phyloP scores from a whole-genome alignment of 441 rosid species.

The Syzygium syzygioides region DNA sequence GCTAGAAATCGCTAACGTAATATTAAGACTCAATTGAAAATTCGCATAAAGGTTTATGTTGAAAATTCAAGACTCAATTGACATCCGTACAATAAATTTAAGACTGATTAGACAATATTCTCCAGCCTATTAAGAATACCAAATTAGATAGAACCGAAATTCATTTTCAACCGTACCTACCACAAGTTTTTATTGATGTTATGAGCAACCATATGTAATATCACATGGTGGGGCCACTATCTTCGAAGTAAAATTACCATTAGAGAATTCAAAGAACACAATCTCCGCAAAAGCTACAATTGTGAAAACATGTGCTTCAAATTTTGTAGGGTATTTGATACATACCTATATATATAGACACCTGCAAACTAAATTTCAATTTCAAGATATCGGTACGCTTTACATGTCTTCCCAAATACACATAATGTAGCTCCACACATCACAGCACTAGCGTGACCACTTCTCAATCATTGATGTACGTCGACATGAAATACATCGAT shows the following conservation, averaged over 20 bases:
- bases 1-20: rapidly evolving
- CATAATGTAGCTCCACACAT: background rate
- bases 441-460: background rate
- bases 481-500: background rate
- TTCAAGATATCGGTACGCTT: background rate
- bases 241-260: background rate
- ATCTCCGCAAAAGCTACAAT: background rate
- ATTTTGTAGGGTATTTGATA: background rate
- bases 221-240: background rate
- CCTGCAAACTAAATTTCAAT: background rate
- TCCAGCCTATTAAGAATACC: background rate
- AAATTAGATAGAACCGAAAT: background rate
- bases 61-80: background rate
- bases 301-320: background rate
- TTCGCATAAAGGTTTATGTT: background rate
- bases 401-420: background rate
- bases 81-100: rapidly evolving
- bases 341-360: background rate
- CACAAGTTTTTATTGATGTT: background rate
- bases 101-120: background rate
- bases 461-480: background rate
- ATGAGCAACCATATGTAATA: background rate
- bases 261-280: background rate
- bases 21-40: too few relatives aligned
- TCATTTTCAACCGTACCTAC: background rate